Evolutionary conservation across 352 stramenopile species (phyloP), one percentile per base, ranked within the genome.

Genomic region (Poterioochromonas sp.): DNA sequence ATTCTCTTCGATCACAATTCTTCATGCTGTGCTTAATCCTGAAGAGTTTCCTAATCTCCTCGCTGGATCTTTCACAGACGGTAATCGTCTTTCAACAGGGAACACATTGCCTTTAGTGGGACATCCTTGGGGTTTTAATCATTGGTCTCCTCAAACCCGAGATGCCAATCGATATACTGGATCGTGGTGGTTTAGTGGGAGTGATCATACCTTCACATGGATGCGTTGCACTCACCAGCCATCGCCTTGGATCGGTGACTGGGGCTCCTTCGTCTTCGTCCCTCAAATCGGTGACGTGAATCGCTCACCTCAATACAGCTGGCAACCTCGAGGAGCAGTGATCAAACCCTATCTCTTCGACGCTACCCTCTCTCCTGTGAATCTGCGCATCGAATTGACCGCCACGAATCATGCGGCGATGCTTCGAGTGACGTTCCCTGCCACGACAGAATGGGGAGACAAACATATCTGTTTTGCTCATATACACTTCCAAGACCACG

Each of bases 181-280:
- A 35, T 64, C 49, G 26, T 78, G 71, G 71, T 78, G 71, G 71
- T 78, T 78, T 41, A 35, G 15, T 69, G 49, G 49, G 15, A 78
- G 32, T 69, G 43, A 78, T 47, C 71, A 69, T 37, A 35, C 8
- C 5, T 53, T 78, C 8, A 69, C 54, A 69, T 64, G 71, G 54
- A 29, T 78, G 8, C 8, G 71, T 29, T 64, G 49, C 34, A 78
- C 71, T 29, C 71, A 78, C 32, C 71, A 78, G 29, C 71, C 71
- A 35, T 78, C 71, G 8, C 71, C 71, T 29, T 78, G 71, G 71
- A 78, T 78, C 47, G 49, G 49, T 3, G 71, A 78, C 39, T 78
- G 54, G 49, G 71, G 71, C 11, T 54, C 3, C 1, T 78, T 78
- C 34, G 1, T 68, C 15, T 74, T 74, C 29, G 22, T n/a, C 1